Evolutionary conservation across 106 monocot genomes (phyloP), one percentile per base, ranked within the genome.

Genomic region (Narthecium ossifragum): DNA sequence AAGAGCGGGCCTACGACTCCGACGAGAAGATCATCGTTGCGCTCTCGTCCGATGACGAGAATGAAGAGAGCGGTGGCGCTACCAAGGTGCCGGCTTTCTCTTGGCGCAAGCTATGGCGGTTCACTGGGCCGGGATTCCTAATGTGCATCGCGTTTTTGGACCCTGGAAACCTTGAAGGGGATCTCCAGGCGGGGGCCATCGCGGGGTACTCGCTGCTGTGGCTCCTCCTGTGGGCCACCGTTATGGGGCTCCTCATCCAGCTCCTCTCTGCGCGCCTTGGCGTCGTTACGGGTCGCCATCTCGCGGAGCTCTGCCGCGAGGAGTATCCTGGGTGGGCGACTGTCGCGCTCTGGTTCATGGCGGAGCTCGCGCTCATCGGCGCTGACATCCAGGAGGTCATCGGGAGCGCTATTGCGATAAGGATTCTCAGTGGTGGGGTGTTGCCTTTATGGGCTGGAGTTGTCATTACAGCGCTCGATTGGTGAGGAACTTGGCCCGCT

Each of bases 371-470:
- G 4, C 63, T 86, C n/a, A 81, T 86, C 36, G 85, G 85, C 17
- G 80, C 85, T 48, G 85, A 86, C 28, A 86, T 86, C 38, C 85
- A 86, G 77, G 85, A 86, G 60, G 85, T 86, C 39, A 86, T 86
- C 30, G 85, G 85, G 31, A 86, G 85, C 41, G 81, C 85, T 14
- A 86, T 86, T 25, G 85, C 85, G 27, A 86, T 86, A 46, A 81
- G 75, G 36, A 86, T 81, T 24, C 73, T 86, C 34, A 76, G 76
- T 17, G 69, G 57, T 6, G 85, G 81, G 6, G 11, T 60, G 12
- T 20, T 86, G 12, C 85, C 85, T 2, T 80, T 86, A 29, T 86
- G 85, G 85, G 70, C 21, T 36, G 85, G 85, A 4, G 85, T 86
- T 6, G 21, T 86, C 33, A 77, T 86, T 57, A 86, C 88, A 26